Evolutionary conservation across 345 rosid genomes (phyloP).

Genomic region (Raphanus sativus): DNA sequence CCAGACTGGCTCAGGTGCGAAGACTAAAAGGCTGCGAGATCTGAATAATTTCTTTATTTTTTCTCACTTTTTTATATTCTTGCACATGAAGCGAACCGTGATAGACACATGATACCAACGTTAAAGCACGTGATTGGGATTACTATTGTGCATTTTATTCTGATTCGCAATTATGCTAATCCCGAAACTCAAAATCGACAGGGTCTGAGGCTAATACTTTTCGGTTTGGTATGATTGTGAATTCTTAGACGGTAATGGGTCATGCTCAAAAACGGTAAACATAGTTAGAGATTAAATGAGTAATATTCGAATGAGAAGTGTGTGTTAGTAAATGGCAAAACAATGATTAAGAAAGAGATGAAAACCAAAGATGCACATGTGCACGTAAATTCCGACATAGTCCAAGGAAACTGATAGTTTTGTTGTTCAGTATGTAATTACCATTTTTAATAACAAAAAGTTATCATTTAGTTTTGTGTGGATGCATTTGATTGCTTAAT

Average conservation of each 20-base stretch:
- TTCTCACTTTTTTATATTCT: background rate
- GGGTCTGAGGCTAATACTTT: background rate
- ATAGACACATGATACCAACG: conserved; percentile 34
- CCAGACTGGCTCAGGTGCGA: conserved; percentile 11
- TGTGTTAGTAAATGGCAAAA: background rate
- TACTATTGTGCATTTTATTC: background rate
- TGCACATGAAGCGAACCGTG: conserved; percentile 35
- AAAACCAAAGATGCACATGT: conserved; percentile 6
- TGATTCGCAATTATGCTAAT: conserved; percentile 9
- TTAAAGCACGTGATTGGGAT: conserved; percentile 26
- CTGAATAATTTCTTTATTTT: conserved; percentile 19
- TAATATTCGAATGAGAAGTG: background rate
- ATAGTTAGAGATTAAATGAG: background rate
- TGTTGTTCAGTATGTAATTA: background rate
- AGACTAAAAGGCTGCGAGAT: conserved; percentile 36
- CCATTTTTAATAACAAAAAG: background rate
- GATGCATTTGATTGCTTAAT: conserved; percentile 6
- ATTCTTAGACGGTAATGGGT: background rate
- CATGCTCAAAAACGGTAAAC: background rate
- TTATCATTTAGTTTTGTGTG: conserved; percentile 1
- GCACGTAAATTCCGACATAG: background rate
- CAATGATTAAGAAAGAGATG: too few species aligned
- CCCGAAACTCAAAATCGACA: background rate
- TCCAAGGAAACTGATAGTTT: background rate
- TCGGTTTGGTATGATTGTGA: too few species aligned